phyloP scores from a whole-genome alignment of 257 asterid species.

The Solanum tarapatanum region DNA sequence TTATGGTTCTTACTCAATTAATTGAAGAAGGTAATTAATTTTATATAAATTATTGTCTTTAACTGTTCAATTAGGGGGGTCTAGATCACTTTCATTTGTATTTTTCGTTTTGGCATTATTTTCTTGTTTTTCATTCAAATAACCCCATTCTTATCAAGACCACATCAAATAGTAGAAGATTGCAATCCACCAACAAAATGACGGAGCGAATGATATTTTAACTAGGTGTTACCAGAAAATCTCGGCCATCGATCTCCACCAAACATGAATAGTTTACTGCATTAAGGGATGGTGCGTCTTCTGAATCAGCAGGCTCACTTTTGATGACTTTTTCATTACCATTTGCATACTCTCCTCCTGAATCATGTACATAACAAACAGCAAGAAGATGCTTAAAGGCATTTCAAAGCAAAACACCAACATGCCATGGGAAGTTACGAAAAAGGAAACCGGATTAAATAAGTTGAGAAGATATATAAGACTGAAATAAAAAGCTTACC shows the following conservation, averaged over 20 bases:
- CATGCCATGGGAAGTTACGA: not conserved
- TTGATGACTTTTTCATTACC: not conserved
- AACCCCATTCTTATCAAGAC: not conserved
- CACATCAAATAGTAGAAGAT: not conserved
- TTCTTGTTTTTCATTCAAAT: not conserved
- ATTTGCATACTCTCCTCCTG: not conserved
- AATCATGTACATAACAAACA: not conserved
- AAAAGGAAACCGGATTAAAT: not conserved
- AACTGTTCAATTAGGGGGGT: not conserved
- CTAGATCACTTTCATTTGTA: not conserved
- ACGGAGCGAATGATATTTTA: not conserved
- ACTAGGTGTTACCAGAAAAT: slow-evolving; percentile 9
- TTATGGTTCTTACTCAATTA: not conserved
- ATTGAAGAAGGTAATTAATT: not conserved
- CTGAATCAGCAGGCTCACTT: not conserved
- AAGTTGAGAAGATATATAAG: not conserved
- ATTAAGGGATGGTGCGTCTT: not conserved
- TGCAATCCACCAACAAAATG: not conserved
- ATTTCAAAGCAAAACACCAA: not conserved
- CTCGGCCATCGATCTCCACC: slow-evolving; percentile 4
- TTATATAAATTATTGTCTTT: not conserved
- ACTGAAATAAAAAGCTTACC: not conserved
- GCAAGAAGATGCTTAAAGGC: not conserved
- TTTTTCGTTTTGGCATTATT: not conserved
- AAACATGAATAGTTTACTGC: not conserved